Base-by-base conservation (phyloP, 148 eudicot species). In the Silene uniflora region DNA sequence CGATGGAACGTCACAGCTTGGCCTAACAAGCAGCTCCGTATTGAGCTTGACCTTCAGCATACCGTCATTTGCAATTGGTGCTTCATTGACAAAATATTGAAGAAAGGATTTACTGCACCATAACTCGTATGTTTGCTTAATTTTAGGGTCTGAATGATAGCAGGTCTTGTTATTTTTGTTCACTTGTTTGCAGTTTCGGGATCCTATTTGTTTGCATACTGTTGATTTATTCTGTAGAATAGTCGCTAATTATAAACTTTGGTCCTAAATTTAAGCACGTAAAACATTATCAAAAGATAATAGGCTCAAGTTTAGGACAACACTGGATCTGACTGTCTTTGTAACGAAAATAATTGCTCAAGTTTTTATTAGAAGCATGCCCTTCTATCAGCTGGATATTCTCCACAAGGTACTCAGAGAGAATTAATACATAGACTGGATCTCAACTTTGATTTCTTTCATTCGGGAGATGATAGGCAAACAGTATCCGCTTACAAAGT, bases 21-120 rank as follows among this genome's bases (percentile, higher is more conserved):
- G 67, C 27, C 32, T 73, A 44, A 73, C 62, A 29, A 52, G 66
- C 3, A 49, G 35, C 46, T 78, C 77, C 7, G 67, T 73, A n/a
- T 67, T 58, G n/a, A 35, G 24, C 62, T 54, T 78, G 4, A 62
- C 32, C 68, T 62, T 17, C 3, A 29, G 21, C 66, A 35, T 39
- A 14, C 9, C 21, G 42, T 35, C n/a, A n/a, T 59, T 27, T 64
- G 32, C 7, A 39, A 39, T 7, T 39, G 1, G 44, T 7, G 44
- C 1, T 39, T 39, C 10, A 9, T 6, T 39, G 44, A 39, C 10
- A 39, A 7, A 12, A 22, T 62, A 10, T 7, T 2, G 21, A 8
- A 11, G 21, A 9, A 25, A 1, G 2, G n/a, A 10, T 14, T 27
- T 27, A 64, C 9, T 39, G 1, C 44, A 39, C 44, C 44, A 7